Base-by-base conservation (phyloP, 2,329 filamentous ascomycete genomes). In the Phaeomoniella chlamydospora region DNA sequence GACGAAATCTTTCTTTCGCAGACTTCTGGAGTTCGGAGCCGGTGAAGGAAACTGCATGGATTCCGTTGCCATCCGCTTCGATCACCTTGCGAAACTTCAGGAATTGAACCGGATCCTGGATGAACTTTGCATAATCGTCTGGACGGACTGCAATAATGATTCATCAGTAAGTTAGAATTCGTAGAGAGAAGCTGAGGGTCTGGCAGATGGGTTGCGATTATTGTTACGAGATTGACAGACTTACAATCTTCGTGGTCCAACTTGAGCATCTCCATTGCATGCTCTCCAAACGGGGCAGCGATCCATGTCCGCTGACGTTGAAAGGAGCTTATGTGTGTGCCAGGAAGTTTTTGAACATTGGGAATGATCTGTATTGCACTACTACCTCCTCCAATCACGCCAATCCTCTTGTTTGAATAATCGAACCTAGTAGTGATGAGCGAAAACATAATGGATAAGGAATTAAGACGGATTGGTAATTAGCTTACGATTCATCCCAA, bases 401-500 rank as follows among this genome's bases (percentile, higher is more conserved):
- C 42, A 10, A 44, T 40, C 12, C 39, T 12, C 18, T 44, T 42
- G 18, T 41, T 37, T 2, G n/a, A 17, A 5, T 43, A 32, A 3
- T 41, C 37, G 40, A 6, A 32, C 14, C 17, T n/a, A n/a, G n/a
- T n/a, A n/a, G n/a, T n/a, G n/a, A n/a, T n/a, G n/a, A n/a, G n/a
- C n/a, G n/a, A n/a, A n/a, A n/a, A n/a, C n/a, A n/a, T n/a, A n/a
- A n/a, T n/a, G n/a, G n/a, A n/a, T n/a, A n/a, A n/a, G n/a, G n/a
- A n/a, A n/a, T n/a, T n/a, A n/a, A n/a, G n/a, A n/a, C n/a, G n/a
- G n/a, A n/a, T n/a, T n/a, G n/a, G n/a, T n/a, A n/a, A n/a, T n/a
- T n/a, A n/a, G n/a, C n/a, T n/a, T n/a, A n/a, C n/a, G n/a, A n/a
- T 15, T 32, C 30, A 34, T 57, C 49, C 55, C 53, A 56, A 5